These are phyloP conservation scores for Graphilbum fragrans DNA, from an alignment of 2,329 filamentous ascomycete species.

Conservation along the genomic window DNA sequence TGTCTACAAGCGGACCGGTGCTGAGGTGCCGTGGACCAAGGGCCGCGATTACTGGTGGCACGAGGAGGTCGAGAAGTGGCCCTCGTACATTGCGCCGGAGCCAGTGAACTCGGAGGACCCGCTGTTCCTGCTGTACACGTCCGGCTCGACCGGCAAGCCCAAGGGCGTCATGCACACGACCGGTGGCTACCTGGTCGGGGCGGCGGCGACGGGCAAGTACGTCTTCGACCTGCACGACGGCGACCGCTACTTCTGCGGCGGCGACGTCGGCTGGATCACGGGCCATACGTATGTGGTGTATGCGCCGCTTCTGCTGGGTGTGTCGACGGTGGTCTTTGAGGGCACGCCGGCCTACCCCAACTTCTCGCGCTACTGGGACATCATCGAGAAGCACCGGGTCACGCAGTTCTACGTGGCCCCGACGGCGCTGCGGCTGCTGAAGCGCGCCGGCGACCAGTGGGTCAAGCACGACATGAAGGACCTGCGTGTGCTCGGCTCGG, in stretches of 20 bases:
- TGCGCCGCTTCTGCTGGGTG: conserved; percentile 81
- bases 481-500: conserved; percentile 81
- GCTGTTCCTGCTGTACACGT: conserved; percentile 95
- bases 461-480: conserved; percentile 84
- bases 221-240: conserved; percentile 95
- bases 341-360: conserved; percentile 94
- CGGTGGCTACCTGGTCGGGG: conserved; percentile 85
- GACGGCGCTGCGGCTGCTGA: conserved; percentile 82
- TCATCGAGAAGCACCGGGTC: conserved; percentile 87
- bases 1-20: conserved; percentile 90
- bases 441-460: conserved; percentile 88
- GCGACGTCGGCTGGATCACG: conserved; percentile 98
- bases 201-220: conserved; percentile 91
- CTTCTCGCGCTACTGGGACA: conserved; percentile 98
- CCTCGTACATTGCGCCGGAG: conserved; percentile 81
- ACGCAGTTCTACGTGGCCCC: conserved; percentile 98
- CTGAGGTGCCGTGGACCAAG: conserved; percentile 80
- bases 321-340: conserved; percentile 93
- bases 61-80: conserved; percentile 96
- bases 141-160: conserved; percentile 93
- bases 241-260: conserved; percentile 93
- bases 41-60: conserved; percentile 97
- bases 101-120: conserved; percentile 88
- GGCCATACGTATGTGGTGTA: conserved; percentile 98
- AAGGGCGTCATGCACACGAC: conserved; percentile 99